Base-by-base conservation (phyloP, 1,284 basidiomycete species). In the Microbotryum violaceum region DNA sequence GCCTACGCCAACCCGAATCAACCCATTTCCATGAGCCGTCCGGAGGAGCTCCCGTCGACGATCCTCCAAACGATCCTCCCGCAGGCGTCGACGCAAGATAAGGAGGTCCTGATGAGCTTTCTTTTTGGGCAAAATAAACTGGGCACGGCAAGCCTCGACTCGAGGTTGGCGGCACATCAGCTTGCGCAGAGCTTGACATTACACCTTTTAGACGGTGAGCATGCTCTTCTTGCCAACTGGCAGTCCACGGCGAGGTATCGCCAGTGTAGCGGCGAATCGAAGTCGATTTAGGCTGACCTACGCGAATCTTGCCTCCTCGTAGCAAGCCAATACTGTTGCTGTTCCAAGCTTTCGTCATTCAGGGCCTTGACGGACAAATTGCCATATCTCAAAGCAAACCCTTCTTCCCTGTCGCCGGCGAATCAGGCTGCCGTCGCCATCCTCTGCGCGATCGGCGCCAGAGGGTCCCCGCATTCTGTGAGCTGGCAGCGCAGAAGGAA, bases 131-230 rank as follows among this genome's bases (percentile, higher is more conserved):
- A 42, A 42, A 16, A 12, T 4, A 42, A 18, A 16, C 6, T 53
- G 12, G 51, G 51, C 10, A 25, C 51, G 14, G 20, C 8, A 14
- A 33, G 51, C 51, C 25, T 53, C 12, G 51, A 53, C 25, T 53
- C 25, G 51, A 23, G 31, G 20, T 29, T 53, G n/a, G 25, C 33
- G 6, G 33, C 25, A 4, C 5, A 27, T 23, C 23, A 33, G n/a
- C 27, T 53, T 25, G 51, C 51, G 7, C 25, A 53, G 31, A n/a
- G n/a, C 12, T 31, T 63, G 27, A 66, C 65, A 1, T 54, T 50
- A 7, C 55, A 56, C 27, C 54, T 66, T 1, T 57, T 66, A n/a
- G 65, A 66, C 45, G 48, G 62, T 63, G 23, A 49, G 62, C 31
- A 12, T 21, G 7, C 23, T 29, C 16, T 21, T 50, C 9, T 8